Conservation (phyloP, 2,329 filamentous ascomycete genomes). For the Trichothecium roseum region DNA sequence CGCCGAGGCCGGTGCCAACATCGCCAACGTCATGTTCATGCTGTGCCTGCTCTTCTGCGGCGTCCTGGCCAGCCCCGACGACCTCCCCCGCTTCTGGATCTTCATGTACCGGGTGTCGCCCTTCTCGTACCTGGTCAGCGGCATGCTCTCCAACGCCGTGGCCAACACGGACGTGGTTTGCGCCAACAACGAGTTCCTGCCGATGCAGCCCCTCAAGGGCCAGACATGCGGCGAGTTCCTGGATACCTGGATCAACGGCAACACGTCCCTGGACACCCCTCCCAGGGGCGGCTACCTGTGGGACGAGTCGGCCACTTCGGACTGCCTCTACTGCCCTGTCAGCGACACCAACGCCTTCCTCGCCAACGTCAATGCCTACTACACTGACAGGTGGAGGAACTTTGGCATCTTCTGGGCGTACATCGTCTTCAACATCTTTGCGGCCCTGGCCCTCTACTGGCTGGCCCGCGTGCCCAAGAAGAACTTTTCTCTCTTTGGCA, state of each 20-base stretch:
- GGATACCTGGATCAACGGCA: slow-evolving; percentile 28
- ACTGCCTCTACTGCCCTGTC: slow-evolving; percentile 47
- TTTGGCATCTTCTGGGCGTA: slow-evolving; percentile 54
- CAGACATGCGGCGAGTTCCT: slow-evolving; percentile 53
- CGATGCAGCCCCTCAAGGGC: slow-evolving; percentile 51
- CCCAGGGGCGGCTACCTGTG: slow-evolving; percentile 37
- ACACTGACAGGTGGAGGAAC: slow-evolving; percentile 55
- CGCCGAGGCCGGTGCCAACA: slow-evolving; percentile 64
- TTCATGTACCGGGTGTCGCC: slow-evolving; percentile 79
- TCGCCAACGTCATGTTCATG: slow-evolving; percentile 73
- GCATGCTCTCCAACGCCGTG: slow-evolving; percentile 60
- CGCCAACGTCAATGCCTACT: slow-evolving; percentile 36
- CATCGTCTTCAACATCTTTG: slow-evolving; percentile 46
- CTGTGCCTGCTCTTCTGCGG: slow-evolving; percentile 36
- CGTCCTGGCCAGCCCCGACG: slow-evolving; percentile 53
- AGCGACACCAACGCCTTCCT: slow-evolving; percentile 42
- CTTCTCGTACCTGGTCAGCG: slow-evolving; percentile 70
- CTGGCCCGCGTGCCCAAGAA: slow-evolving; percentile 36
- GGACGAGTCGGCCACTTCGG: slow-evolving; percentile 31
- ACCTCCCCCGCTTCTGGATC: slow-evolving; percentile 67
- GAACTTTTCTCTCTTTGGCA: slow-evolving; percentile 5
- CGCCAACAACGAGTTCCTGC: slow-evolving; percentile 56
- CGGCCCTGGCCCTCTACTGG: slow-evolving; percentile 47
- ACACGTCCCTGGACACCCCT: neutral
- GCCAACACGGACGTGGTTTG: slow-evolving; percentile 58